A percentile compares a stretch with the other conserved stretches of the same genome.
Conservation (phyloP, 73 alveolate genomes). For the Diophrys appendiculata region DNA sequence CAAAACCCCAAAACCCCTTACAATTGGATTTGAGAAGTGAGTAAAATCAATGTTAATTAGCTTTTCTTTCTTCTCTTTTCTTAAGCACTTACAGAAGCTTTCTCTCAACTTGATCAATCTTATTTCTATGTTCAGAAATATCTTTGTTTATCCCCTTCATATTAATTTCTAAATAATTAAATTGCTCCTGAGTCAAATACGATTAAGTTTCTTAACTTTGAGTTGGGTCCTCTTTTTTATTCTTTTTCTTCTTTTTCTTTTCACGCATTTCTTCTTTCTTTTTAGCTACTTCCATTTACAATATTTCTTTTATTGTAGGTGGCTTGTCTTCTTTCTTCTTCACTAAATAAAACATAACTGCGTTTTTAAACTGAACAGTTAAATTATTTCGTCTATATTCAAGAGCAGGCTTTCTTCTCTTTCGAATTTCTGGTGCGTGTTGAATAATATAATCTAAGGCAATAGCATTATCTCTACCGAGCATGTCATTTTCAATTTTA, state of each 20-base stretch:
- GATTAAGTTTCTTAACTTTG: conserved; percentile 2
- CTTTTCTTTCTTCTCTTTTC: neutral
- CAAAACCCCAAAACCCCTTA: too few relatives aligned
- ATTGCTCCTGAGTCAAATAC: conserved; percentile 1
- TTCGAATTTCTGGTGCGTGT: conserved; percentile 3
- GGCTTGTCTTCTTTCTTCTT: conserved; percentile 30
- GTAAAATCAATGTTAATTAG: neutral
- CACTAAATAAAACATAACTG: conserved; percentile 33
- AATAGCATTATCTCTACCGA: conserved; percentile 22
- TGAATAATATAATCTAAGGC: conserved; percentile 50
- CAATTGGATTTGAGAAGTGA: too few relatives aligned
- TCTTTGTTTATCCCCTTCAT: neutral
- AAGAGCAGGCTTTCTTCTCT: conserved; percentile 20
- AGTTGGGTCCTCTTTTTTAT: neutral
- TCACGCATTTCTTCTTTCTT: conserved; percentile 34
- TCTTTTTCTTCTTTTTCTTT: conserved; percentile 14
- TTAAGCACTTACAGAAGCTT: conserved; percentile 1
- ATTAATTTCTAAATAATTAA: neutral
- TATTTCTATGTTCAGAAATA: conserved; percentile 2
- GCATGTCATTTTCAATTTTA: conserved; percentile 33
- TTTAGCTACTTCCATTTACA: conserved; percentile 27
- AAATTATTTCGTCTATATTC: conserved; percentile 43
- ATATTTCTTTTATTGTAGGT: conserved; percentile 31
- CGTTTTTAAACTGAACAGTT: conserved; percentile 55
- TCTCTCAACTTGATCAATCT: neutral